Evolutionary conservation across 495 filamentous ascomycete genomes (phyloP).

Genomic region (Talaromyces nanjingensis): DNA sequence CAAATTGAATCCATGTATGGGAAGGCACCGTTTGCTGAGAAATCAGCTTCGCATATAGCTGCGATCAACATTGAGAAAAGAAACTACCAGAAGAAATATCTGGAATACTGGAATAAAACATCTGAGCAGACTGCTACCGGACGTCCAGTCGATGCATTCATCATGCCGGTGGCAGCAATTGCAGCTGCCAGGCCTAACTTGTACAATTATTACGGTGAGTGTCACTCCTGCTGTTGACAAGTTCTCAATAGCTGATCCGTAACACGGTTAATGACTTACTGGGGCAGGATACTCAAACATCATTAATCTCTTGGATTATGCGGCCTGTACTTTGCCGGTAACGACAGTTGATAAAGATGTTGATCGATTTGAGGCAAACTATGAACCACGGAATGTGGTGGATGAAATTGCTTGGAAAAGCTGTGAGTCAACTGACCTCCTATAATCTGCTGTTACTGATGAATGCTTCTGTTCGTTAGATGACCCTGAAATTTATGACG

Average conservation of each 20-base stretch:
- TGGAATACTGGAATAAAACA: constrained; percentile 66
- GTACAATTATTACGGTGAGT: constrained; percentile 32
- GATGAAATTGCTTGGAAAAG: constrained; percentile 37
- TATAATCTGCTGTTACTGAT: constrained; percentile 2
- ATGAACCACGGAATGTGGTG: constrained; percentile 29
- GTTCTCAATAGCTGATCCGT: neutral
- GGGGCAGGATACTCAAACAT: constrained; percentile 36
- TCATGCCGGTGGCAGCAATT: constrained; percentile 38
- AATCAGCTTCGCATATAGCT: constrained; percentile 42
- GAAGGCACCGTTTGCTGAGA: constrained; percentile 15
- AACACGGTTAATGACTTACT: neutral
- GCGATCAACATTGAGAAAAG: constrained; percentile 51
- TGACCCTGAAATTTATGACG: constrained; percentile 45
- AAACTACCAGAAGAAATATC: constrained; percentile 54
- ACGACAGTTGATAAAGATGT: constrained; percentile 46
- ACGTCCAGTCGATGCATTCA: constrained; percentile 48
- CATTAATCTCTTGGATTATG: constrained; percentile 54
- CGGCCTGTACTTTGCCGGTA: constrained; percentile 50
- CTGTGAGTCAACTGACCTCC: constrained; percentile 41
- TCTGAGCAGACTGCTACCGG: constrained; percentile 45
- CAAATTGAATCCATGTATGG: constrained; percentile 24
- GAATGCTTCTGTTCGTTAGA: constrained; percentile 26
- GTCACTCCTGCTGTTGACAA: neutral
- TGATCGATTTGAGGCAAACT: constrained; percentile 34
- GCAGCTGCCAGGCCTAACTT: constrained; percentile 41